Conservation (phyloP, 2,329 filamentous ascomycete genomes). For the Ceratocystiopsis minuta region DNA sequence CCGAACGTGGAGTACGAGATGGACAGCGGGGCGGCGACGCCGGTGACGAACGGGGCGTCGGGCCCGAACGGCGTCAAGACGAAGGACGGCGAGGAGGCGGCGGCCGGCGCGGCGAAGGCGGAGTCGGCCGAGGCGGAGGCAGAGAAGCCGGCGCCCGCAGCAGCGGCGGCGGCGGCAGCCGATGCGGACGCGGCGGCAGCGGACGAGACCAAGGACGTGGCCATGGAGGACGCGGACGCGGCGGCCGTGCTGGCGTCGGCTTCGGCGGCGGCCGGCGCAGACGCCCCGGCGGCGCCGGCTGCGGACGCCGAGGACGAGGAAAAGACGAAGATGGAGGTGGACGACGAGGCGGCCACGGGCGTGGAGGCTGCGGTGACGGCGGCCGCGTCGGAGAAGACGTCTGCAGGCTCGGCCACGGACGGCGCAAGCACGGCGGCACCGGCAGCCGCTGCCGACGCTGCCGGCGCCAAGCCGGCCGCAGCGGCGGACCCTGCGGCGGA, state of each 20-base stretch:
- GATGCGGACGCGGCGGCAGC: neutral
- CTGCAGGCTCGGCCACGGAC: too few species aligned
- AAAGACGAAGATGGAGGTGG: conserved; percentile 18
- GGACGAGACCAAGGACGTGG: conserved; percentile 11
- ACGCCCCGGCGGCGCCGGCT: neutral
- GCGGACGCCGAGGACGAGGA: conserved; percentile 12
- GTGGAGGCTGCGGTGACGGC: conserved; percentile 3
- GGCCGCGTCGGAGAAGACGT: neutral
- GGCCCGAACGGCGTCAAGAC: neutral
- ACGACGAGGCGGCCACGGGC: neutral
- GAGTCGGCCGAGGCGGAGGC: conserved; percentile 3
- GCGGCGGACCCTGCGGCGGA: too few species aligned
- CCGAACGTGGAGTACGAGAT: conserved; percentile 24
- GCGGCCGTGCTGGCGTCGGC: neutral
- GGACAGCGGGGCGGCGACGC: conserved; percentile 7
- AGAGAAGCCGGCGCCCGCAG: neutral
- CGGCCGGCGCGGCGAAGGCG: conserved; percentile 1
- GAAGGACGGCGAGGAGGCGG: neutral
- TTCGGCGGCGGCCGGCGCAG: neutral
- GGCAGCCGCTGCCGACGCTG: too few species aligned
- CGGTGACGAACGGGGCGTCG: neutral
- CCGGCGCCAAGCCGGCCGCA: too few species aligned
- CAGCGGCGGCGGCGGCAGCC: neutral
- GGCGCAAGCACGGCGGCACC: too few species aligned
- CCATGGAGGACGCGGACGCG: conserved; percentile 20